These are phyloP conservation scores for Protomyces arabidopsidicola DNA, from an alignment of 1,139 yeast genomes.

Conservation along the genomic window DNA sequence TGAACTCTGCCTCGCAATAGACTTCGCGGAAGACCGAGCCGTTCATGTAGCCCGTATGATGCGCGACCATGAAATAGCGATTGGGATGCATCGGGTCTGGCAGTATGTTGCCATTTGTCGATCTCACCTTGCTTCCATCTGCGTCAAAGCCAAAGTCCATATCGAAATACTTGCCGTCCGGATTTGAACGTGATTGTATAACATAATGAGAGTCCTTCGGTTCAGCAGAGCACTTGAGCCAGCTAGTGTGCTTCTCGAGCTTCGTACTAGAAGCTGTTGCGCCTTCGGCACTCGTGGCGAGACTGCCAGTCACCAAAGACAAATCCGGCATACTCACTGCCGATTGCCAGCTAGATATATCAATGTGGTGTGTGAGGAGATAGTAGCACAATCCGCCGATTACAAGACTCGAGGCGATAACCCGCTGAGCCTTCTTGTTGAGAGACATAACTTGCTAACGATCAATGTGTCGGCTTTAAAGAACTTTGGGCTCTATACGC, in stretches of 20 bases:
- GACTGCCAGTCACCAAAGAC: not conserved
- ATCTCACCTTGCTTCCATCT: not conserved
- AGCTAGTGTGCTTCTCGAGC: not conserved
- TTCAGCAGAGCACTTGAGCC: not conserved
- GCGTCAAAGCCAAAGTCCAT: not conserved
- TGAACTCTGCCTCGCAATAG: slow-evolving; percentile 8
- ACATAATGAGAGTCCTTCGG: not conserved
- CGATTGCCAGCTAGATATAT: not conserved
- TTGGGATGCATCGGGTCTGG: not conserved
- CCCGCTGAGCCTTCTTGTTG: not conserved
- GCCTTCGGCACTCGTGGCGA: not conserved
- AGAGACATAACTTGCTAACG: not conserved
- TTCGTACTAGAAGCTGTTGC: not conserved
- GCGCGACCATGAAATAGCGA: slow-evolving; percentile 12
- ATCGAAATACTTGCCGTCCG: not conserved
- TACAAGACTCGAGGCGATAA: not conserved
- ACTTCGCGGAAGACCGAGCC: slow-evolving; percentile 11
- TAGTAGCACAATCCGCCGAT: not conserved
- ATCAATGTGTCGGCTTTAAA: too few species aligned
- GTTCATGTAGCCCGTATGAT: not conserved
- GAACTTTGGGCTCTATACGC: too few species aligned
- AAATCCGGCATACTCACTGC: not conserved
- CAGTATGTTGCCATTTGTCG: not conserved
- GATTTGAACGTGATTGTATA: not conserved
- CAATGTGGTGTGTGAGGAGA: not conserved